phyloP scores from a whole-genome alignment of 1,284 basidiomycete species.

The Lentinula novae-zelandiae region DNA sequence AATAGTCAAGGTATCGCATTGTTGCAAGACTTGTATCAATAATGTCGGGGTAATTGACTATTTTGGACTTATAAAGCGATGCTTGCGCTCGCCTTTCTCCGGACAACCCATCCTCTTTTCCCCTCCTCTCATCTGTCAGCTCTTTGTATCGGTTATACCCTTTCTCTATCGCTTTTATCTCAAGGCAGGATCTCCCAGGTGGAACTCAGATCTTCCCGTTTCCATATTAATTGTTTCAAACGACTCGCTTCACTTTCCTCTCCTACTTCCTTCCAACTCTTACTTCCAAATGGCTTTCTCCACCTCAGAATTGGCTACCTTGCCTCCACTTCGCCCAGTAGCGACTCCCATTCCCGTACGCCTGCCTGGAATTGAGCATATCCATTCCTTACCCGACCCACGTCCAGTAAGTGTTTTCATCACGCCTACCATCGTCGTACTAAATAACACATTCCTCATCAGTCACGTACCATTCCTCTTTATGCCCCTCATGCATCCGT shows the following conservation, averaged over 20 bases:
- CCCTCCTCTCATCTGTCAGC: conserved; percentile 3
- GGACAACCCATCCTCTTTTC: conserved; percentile 8
- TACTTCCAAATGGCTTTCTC: conserved; percentile 28
- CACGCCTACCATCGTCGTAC: neutral
- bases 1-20: neutral
- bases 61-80: conserved; percentile 12
- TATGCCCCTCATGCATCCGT: conserved; percentile 5
- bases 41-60: conserved; percentile 5
- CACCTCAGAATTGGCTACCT: conserved; percentile 40
- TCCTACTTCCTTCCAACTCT: conserved; percentile 16
- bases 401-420: conserved; percentile 22
- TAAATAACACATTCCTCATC: too few species aligned
- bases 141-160: conserved; percentile 7
- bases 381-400: conserved; percentile 27
- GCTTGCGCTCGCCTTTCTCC: neutral
- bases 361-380: conserved; percentile 12
- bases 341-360: conserved; percentile 34
- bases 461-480: conserved; percentile 19
- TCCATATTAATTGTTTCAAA: neutral
- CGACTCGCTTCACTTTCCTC: conserved; percentile 10
- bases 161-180: conserved; percentile 8
- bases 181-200: conserved; percentile 17
- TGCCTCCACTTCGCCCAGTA: conserved; percentile 55
- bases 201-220: conserved; percentile 9
- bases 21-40: conserved; percentile 11